Evolutionary conservation across 148 eudicot genomes (phyloP).

Genomic region (Rhododendron molle): DNA sequence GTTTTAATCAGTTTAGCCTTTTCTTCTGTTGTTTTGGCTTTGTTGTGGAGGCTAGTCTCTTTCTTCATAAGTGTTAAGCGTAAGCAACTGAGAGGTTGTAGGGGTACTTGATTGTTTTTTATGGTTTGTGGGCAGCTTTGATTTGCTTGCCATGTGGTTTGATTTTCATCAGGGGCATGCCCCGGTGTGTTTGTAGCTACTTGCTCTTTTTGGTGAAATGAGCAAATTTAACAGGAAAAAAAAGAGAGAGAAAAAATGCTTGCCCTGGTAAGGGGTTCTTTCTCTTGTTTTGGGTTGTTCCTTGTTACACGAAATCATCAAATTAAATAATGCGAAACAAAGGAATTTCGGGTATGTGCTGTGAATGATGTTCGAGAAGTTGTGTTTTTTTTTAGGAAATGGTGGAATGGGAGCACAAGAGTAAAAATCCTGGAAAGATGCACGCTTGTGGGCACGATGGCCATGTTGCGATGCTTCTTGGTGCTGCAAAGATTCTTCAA

Average conservation of each 20-base stretch:
- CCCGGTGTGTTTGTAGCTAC: background rate
- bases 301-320: background rate
- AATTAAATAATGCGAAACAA: no score
- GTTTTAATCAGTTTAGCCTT: background rate
- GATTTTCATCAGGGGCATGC: background rate
- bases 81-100: background rate
- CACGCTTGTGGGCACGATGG: conserved; percentile 97
- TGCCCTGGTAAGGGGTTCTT: background rate
- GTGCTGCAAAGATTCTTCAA: conserved; percentile 91
- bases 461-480: conserved; percentile 92
- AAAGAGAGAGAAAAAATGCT: background rate
- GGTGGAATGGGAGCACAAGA: conserved; percentile 95
- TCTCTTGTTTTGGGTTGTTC: background rate
- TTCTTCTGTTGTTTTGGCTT: background rate
- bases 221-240: no score
- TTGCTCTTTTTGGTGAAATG: background rate
- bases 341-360: background rate
- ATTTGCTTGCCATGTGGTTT: background rate
- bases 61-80: background rate
- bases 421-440: conserved; percentile 82
- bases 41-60: background rate
- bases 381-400: conserved; percentile 46
- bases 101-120: background rate
- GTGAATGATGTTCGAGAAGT: background rate
- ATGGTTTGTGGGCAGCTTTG: background rate